phyloP scores from a whole-genome alignment of 2,329 filamentous ascomycete genomes.

The Phaeosphaeriaceae sp. region DNA sequence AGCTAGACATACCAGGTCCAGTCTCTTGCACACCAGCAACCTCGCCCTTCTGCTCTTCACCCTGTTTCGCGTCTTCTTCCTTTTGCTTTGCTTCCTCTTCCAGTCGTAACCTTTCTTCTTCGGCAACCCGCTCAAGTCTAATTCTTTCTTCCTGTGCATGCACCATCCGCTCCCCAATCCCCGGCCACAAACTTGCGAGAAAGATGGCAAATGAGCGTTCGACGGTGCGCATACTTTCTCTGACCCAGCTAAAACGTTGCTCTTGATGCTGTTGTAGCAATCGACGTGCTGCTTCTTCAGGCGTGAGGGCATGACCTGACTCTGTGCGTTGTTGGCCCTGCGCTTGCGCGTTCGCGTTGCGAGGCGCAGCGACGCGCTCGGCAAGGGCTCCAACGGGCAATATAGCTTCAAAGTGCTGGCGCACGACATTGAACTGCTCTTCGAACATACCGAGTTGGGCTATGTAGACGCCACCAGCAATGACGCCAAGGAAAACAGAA shows the following conservation, averaged over 20 bases:
- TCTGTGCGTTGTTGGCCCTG: constrained; percentile 9
- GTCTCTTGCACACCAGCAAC: neutral
- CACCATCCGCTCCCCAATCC: constrained; percentile 67
- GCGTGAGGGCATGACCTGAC: constrained; percentile 36
- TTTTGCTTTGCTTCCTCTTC: constrained; percentile 31
- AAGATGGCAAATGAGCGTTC: constrained; percentile 68
- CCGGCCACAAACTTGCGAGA: constrained; percentile 66
- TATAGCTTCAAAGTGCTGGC: constrained; percentile 54
- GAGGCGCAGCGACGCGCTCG: constrained; percentile 14
- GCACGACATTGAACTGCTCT: constrained; percentile 45
- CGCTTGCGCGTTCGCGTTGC: constrained; percentile 5
- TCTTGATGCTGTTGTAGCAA: constrained; percentile 46
- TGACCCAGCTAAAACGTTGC: constrained; percentile 35
- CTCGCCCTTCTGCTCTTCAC: constrained; percentile 1
- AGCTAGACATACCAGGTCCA: neutral
- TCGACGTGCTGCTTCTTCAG: constrained; percentile 51
- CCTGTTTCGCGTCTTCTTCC: constrained; percentile 13
- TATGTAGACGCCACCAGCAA: constrained; percentile 51
- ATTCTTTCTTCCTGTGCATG: constrained; percentile 59
- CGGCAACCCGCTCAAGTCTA: constrained; percentile 37
- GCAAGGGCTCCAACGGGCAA: constrained; percentile 35
- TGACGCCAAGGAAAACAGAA: constrained; percentile 49
- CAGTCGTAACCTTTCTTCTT: constrained; percentile 22
- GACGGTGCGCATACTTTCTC: constrained; percentile 50
- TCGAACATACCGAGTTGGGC: constrained; percentile 52